Evolutionary conservation across 805 yeast genomes (phyloP).

Genomic region (Candida nemodendra): DNA sequence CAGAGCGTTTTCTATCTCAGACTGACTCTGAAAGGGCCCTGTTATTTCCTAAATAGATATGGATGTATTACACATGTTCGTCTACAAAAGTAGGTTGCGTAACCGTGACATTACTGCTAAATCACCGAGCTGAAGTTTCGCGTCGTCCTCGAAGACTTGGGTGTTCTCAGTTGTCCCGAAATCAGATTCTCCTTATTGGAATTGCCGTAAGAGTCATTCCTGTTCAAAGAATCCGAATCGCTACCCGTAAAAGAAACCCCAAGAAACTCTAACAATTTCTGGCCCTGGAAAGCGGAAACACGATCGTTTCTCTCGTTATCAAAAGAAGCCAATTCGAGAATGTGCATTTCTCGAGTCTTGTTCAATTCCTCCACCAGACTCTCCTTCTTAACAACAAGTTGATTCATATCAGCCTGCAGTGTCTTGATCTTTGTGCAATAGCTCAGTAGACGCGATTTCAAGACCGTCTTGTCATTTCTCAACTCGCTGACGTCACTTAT

Average conservation of each 20-base stretch:
- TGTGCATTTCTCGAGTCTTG: neutral
- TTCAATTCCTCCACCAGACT: conserved; percentile 10
- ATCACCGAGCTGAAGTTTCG: neutral
- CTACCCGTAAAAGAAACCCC: neutral
- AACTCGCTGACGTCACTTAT: neutral
- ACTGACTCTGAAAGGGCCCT: too few species aligned
- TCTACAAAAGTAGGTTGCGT: too few species aligned
- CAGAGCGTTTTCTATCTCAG: too few species aligned
- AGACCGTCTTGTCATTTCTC: conserved; percentile 1
- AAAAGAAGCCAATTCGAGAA: neutral
- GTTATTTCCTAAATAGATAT: too few species aligned
- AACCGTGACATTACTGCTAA: too few species aligned
- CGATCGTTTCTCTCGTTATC: neutral
- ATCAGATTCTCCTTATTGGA: neutral
- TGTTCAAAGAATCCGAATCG: neutral
- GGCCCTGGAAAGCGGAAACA: conserved; percentile 3
- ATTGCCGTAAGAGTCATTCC: conserved; percentile 1
- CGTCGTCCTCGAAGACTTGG: neutral
- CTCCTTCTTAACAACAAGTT: conserved; percentile 10
- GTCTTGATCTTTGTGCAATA: conserved; percentile 6
- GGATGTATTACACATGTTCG: too few species aligned
- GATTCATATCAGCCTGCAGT: conserved; percentile 7
- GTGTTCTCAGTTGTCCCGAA: conserved; percentile 2
- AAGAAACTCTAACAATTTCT: conserved; percentile 8
- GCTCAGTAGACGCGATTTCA: neutral